Base-by-base conservation (phyloP, 1,284 basidiomycete genomes). In the Puccinia brachypodii region DNA sequence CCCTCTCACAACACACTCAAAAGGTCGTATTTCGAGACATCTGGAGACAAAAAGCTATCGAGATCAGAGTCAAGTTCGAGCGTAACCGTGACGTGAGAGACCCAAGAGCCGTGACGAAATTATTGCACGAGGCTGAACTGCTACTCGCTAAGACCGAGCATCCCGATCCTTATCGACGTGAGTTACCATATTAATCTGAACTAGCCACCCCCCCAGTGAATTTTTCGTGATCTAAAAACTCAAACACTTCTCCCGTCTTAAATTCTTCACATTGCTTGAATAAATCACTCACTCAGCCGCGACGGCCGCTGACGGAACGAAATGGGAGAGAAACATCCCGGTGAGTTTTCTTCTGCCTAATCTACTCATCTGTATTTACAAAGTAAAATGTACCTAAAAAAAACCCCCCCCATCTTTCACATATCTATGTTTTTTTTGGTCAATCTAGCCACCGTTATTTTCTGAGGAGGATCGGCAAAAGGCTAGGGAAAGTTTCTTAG, bases 81-180 rank as follows among this genome's bases (percentile, higher is more conserved):
- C 82, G 84, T 53, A 85, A 86, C 83, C 81, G 85, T 53, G 78
- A 85, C 75, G 84, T 86, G n/a, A 83, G 82, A 73, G 85, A 86
- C 82, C 85, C 85, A 69, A 78, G 85, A 58, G 85, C 85, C 1
- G 85, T 86, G 58, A 84, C 85, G 25, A 83, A 83, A 19, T 58
- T 86, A 33, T 77, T 86, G 25, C 81, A 83, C 72, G 83, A 86
- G 66, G 84, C 84, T 3, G 85, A 86, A 83, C 80, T 84, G 50
- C 82, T 85, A 66, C 83, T 85, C 0, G 81, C 83, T 38, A 82
- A 82, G 56, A 76, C 76, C 53, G 47, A 80, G 28, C 85, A 86
- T 82, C 85, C 85, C 42, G 85, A 86, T 81, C 85, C 85, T 13
- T 85, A 85, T 82, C 80, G 84, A 72, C 84, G 85, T 86, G 68